Percentiles rank a stretch among this genome's conserved stretches.
Evolutionary conservation across 345 rosid genomes (phyloP).

Genomic region (rapeseed (Brassica napus)): DNA sequence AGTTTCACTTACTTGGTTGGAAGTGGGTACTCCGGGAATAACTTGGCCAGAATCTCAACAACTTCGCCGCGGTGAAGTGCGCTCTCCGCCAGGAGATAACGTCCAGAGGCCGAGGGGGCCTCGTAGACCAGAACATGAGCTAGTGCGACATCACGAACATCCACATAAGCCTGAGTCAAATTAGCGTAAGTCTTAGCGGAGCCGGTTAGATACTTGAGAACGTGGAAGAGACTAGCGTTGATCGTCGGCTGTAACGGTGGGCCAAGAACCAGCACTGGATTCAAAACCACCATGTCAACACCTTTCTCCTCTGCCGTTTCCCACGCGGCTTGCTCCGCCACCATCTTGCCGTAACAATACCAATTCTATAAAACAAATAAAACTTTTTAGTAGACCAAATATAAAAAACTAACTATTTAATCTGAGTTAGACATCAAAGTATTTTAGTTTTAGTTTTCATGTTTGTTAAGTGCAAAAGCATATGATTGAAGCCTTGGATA

Average conservation of each 20-base stretch:
- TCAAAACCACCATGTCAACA: constrained; percentile 80
- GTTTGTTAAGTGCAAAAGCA: not conserved
- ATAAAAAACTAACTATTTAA: not conserved
- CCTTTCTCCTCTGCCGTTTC: constrained; percentile 72
- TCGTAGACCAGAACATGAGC: constrained; percentile 88
- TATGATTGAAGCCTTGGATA: not conserved
- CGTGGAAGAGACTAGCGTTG: constrained; percentile 77
- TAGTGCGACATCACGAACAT: constrained; percentile 79
- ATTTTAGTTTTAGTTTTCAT: not conserved
- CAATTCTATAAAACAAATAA: constrained; percentile 60
- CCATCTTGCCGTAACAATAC: constrained; percentile 93
- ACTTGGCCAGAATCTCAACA: constrained; percentile 82
- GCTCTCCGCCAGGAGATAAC: constrained; percentile 81
- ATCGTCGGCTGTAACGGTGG: constrained; percentile 81
- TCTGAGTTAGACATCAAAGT: not conserved
- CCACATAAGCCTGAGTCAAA: constrained; percentile 80
- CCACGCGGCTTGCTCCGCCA: constrained; percentile 94
- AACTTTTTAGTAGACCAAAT: not conserved
- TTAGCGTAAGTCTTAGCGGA: constrained; percentile 93
- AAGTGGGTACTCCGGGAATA: constrained; percentile 87
- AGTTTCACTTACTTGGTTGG: constrained; percentile 77
- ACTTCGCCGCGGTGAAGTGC: constrained; percentile 97
- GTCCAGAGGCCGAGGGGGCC: constrained; percentile 83
- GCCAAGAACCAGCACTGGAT: constrained; percentile 86
- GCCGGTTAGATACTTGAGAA: constrained; percentile 90